phyloP scores from a whole-genome alignment of 2,329 filamentous ascomycete genomes.

The Pestalotiopsis sp. region DNA sequence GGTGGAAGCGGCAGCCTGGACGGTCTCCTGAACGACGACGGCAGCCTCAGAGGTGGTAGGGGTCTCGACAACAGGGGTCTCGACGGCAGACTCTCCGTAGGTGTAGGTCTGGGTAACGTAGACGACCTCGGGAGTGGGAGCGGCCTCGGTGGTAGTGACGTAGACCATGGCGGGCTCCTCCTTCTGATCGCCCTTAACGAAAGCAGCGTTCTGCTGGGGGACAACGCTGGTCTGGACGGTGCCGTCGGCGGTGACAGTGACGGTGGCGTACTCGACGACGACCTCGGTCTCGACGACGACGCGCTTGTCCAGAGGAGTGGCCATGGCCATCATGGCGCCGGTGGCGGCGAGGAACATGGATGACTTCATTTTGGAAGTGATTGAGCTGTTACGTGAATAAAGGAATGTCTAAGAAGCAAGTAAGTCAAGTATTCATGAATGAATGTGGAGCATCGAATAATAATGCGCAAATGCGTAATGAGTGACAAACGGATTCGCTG shows the following conservation, averaged over 20 bases:
- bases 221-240: slow-evolving; percentile 10
- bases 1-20: slow-evolving; percentile 12
- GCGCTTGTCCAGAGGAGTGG: slow-evolving; percentile 35
- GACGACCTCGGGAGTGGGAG: slow-evolving; percentile 12
- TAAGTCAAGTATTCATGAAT: neutral
- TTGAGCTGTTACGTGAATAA: neutral
- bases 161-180: neutral
- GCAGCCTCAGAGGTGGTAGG: neutral
- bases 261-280: slow-evolving; percentile 31
- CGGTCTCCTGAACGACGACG: slow-evolving; percentile 1
- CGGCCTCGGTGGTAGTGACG: slow-evolving; percentile 14
- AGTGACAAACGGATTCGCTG: neutral
- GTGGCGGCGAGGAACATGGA: slow-evolving; percentile 37
- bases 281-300: slow-evolving; percentile 32
- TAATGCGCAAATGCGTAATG: neutral
- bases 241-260: slow-evolving; percentile 37
- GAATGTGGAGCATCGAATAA: neutral
- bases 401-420: slow-evolving; percentile 14
- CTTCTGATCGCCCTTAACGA: slow-evolving; percentile 16
- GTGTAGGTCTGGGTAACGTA: slow-evolving; percentile 7
- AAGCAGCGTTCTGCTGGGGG: slow-evolving; percentile 18
- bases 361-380: slow-evolving; percentile 39
- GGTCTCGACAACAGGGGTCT: neutral
- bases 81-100: slow-evolving; percentile 2
- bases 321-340: slow-evolving; percentile 35